Evolutionary conservation across 768 basidiomycete genomes (phyloP), one percentile per base, ranked within the genome.

Genomic region (Russula dissimulans): DNA sequence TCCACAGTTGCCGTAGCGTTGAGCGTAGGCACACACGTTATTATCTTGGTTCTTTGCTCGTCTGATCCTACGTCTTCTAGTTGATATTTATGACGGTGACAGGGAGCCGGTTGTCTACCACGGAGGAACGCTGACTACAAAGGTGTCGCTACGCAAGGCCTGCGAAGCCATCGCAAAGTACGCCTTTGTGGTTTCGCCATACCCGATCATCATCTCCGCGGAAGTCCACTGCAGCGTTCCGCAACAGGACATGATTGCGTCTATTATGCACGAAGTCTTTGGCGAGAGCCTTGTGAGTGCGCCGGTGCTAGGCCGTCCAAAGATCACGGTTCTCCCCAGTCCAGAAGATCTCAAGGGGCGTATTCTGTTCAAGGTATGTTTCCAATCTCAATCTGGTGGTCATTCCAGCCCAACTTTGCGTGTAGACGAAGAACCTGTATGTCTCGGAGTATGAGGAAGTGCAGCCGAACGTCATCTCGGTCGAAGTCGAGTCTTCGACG

Each of bases 11-110:
- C 70, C 81, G 95, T n/a, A 92, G 89, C 57, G 95, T 98, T 32
- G 95, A 98, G 72, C 71, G 95, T 94, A 66, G 65, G 88, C 79
- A 3, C 53, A 12, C 26, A 10, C 17, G 2, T 26, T 2, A 26
- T 53, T 38, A 5, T 26, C 43, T 51, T 34, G 47, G 38, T 47
- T 45, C 45, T 5, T 34, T 29, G 31, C 41, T 47, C 39, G 31
- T n/a, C 18, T 49, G 8, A 47, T 48, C 34, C 38, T 54, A 26
- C 22, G 32, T 57, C 43, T 43, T 61, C 7, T 62, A 97, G 94
- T 98, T 67, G 95, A 98, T 66, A 84, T 95, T 45, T 97, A 86
- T 69, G 91, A 97, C 63, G 94, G 95, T 11, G 89, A 92, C 36
- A 71, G 67, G 3, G 92, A 88, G 62, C 95, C 95, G 0, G 76